phyloP scores from a whole-genome alignment of 2,329 filamentous ascomycete genomes.

The Exophiala alcalophila region DNA sequence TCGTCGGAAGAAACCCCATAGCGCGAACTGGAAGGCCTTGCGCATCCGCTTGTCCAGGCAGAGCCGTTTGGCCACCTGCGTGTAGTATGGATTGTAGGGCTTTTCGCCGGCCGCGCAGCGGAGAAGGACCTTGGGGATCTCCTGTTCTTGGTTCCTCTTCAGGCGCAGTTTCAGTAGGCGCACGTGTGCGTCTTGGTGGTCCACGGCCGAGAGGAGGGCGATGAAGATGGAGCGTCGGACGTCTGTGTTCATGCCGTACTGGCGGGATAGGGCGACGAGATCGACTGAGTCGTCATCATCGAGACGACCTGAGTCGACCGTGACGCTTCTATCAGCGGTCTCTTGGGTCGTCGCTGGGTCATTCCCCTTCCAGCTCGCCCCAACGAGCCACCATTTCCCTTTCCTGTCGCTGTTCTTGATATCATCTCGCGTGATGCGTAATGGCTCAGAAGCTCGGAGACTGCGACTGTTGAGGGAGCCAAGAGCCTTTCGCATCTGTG shows the following conservation, averaged over 20 bases:
- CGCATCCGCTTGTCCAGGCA: constrained; percentile 71
- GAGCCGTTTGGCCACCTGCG: constrained; percentile 74
- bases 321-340: constrained; percentile 8
- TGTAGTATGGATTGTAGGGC: constrained; percentile 90
- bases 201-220: constrained; percentile 78
- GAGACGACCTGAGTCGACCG: constrained; percentile 30
- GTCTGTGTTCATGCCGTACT: constrained; percentile 83
- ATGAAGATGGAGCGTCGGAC: constrained; percentile 89
- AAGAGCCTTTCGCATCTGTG: constrained; percentile 83
- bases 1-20: constrained; percentile 81
- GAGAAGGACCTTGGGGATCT: constrained; percentile 82
- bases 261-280: constrained; percentile 68
- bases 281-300: constrained; percentile 53
- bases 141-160: constrained; percentile 79
- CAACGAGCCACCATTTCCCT: constrained; percentile 98
- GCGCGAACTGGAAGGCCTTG: constrained; percentile 80
- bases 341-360: constrained; percentile 33
- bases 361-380: constrained; percentile 74
- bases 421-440: constrained; percentile 77
- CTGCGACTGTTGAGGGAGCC: constrained; percentile 67
- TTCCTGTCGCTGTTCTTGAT: constrained; percentile 79
- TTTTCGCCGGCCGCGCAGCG: constrained; percentile 82
- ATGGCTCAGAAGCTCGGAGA: constrained; percentile 72
- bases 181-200: constrained; percentile 78
- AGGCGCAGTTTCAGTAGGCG: constrained; percentile 78